Conservation (phyloP, 805 yeast genomes). For the Nakazawaea holstii region DNA sequence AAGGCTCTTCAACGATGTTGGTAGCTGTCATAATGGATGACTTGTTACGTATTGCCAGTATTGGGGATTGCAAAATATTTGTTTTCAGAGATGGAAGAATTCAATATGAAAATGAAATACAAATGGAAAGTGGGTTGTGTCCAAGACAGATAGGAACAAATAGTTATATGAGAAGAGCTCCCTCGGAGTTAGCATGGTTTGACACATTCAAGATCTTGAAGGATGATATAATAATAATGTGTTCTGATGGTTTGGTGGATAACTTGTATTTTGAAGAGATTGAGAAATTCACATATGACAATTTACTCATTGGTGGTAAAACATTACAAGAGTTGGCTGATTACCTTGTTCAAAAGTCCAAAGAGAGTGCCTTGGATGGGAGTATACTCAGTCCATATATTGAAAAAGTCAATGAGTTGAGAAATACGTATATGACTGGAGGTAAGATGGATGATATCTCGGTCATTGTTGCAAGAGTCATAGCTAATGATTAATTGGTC, state of each 20-base stretch:
- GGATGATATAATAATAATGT: slow-evolving; percentile 38
- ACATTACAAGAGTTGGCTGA: slow-evolving; percentile 35
- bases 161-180: slow-evolving; percentile 29
- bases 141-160: slow-evolving; percentile 55
- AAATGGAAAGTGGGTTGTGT: slow-evolving; percentile 38
- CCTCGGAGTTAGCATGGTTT: slow-evolving; percentile 44
- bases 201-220: slow-evolving; percentile 32
- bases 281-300: slow-evolving; percentile 12
- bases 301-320: slow-evolving; percentile 7
- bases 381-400: slow-evolving; percentile 50
- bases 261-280: slow-evolving; percentile 46
- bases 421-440: slow-evolving; percentile 34
- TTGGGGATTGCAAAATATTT: slow-evolving; percentile 47
- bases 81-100: slow-evolving; percentile 42
- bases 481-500: slow-evolving; percentile 6
- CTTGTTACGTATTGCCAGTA: slow-evolving; percentile 39
- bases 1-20: slow-evolving; percentile 46
- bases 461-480: slow-evolving; percentile 42
- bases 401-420: slow-evolving; percentile 40
- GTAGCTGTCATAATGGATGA: slow-evolving; percentile 45
- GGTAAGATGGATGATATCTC: slow-evolving; percentile 55
- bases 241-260: slow-evolving; percentile 52
- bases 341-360: slow-evolving; percentile 35
- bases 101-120: slow-evolving; percentile 38
- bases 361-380: slow-evolving; percentile 46